phyloP scores from a whole-genome alignment of 225 moss, liverwort and hornwort species.

The Neckera pumila region DNA sequence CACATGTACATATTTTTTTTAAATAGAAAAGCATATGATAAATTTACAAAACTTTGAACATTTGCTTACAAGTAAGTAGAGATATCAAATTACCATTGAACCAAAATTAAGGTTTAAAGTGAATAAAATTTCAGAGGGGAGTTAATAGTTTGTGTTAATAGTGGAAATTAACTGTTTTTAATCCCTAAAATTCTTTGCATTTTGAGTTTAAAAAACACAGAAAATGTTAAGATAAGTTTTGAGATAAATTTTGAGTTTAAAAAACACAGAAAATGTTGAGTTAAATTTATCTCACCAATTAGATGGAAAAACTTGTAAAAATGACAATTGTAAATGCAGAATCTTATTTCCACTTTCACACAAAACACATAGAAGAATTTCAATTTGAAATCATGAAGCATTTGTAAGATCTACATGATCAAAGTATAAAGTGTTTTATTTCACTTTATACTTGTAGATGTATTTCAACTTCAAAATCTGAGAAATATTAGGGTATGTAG shows the following conservation, averaged over 20 bases:
- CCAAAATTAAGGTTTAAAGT: background rate
- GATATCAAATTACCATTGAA: background rate
- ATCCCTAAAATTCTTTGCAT: background rate
- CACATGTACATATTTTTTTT: too few relatives aligned
- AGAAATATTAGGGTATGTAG: too few relatives aligned
- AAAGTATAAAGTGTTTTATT: background rate
- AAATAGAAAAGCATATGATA: background rate
- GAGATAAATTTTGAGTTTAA: too few relatives aligned
- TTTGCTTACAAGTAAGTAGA: background rate
- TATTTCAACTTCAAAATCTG: background rate
- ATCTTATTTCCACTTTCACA: background rate
- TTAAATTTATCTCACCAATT: too few relatives aligned
- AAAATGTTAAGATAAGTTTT: too few relatives aligned
- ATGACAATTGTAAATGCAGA: background rate
- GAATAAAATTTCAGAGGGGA: background rate
- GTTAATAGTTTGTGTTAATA: background rate
- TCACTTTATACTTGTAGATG: fast-evolving
- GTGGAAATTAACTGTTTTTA: background rate
- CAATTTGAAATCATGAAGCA: too few relatives aligned
- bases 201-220: fast-evolving
- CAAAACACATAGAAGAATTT: background rate
- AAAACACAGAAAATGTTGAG: too few relatives aligned
- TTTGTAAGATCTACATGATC: background rate
- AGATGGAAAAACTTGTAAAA: background rate
- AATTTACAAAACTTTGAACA: background rate